Evolutionary conservation across 495 filamentous ascomycete genomes (phyloP).

Genomic region (Tuber calosporum): DNA sequence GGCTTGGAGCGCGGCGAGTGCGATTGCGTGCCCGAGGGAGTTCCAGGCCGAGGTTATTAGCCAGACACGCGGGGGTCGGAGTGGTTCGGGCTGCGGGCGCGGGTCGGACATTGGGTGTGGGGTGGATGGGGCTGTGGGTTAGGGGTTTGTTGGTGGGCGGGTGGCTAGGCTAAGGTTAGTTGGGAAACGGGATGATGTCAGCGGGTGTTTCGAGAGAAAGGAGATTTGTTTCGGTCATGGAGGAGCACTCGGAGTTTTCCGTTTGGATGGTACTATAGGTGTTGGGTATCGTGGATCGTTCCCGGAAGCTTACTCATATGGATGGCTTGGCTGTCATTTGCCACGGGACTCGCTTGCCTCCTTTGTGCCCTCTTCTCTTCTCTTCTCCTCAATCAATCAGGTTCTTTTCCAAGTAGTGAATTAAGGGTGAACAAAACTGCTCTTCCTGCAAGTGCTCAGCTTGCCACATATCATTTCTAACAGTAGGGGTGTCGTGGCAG

Average conservation of each 20-base stretch:
- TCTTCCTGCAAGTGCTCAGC: no score
- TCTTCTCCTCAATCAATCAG: no score
- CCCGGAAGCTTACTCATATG: no score
- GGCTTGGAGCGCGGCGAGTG: conserved; percentile 65
- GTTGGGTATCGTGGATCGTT: no score
- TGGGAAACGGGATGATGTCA: not conserved
- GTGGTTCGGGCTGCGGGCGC: not conserved
- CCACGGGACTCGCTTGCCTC: no score
- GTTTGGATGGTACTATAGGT: no score
- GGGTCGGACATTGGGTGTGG: not conserved
- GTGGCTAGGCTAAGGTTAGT: not conserved
- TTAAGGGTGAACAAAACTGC: no score
- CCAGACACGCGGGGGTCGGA: conserved; percentile 49
- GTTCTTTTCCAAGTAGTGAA: no score
- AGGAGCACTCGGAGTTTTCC: not conserved
- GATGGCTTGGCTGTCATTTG: no score
- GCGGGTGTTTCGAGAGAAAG: not conserved
- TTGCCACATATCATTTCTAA: no score
- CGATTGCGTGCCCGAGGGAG: conserved; percentile 63
- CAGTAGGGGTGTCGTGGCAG: not conserved
- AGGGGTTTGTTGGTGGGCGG: not conserved
- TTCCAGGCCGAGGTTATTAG: conserved; percentile 77
- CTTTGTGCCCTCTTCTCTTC: no score
- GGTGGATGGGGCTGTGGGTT: not conserved
- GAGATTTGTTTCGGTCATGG: not conserved